phyloP scores from a whole-genome alignment of 176 grass and related monocot species.

The Avena atlantica region DNA sequence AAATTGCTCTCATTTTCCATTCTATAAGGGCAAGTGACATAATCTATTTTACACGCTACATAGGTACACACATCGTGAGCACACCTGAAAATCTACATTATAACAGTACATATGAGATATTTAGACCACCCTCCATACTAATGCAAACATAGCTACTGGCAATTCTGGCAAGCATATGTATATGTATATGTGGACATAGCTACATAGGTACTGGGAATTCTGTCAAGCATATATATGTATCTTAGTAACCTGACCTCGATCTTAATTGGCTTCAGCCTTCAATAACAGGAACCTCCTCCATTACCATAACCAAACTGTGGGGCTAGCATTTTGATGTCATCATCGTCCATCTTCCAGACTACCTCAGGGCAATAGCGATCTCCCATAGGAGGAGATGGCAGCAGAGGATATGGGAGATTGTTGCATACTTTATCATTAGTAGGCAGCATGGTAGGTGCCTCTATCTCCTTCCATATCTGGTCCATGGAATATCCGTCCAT shows the following conservation, averaged over 20 bases:
- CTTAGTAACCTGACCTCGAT: constrained; percentile 43
- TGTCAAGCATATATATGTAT: constrained; percentile 32
- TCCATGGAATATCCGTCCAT: constrained; percentile 74
- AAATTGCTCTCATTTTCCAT: constrained; percentile 1
- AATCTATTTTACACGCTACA: constrained; percentile 43
- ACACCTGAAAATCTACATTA: constrained; percentile 20
- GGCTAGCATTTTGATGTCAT: constrained; percentile 52
- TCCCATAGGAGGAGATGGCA: constrained; percentile 31
- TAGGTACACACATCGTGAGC: constrained; percentile 39
- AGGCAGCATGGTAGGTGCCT: constrained; percentile 35
- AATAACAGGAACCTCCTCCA: constrained; percentile 36
- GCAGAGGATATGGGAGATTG: constrained; percentile 42
- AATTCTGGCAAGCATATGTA: constrained; percentile 16
- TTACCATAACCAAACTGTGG: constrained; percentile 44
- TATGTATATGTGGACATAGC: constrained; percentile 24
- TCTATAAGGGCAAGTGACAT: constrained; percentile 32
- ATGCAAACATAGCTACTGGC: constrained; percentile 36
- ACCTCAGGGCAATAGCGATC: constrained; percentile 55
- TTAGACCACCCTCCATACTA: constrained; percentile 39
- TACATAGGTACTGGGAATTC: constrained; percentile 27
- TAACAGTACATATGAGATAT: constrained; percentile 40
- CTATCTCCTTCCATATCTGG: constrained; percentile 83
- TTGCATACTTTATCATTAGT: constrained; percentile 19
- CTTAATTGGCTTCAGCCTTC: constrained; percentile 38
- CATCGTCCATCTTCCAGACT: constrained; percentile 59